phyloP scores from a whole-genome alignment of 2,329 filamentous ascomycete species.

The Xylariaceae sp. region DNA sequence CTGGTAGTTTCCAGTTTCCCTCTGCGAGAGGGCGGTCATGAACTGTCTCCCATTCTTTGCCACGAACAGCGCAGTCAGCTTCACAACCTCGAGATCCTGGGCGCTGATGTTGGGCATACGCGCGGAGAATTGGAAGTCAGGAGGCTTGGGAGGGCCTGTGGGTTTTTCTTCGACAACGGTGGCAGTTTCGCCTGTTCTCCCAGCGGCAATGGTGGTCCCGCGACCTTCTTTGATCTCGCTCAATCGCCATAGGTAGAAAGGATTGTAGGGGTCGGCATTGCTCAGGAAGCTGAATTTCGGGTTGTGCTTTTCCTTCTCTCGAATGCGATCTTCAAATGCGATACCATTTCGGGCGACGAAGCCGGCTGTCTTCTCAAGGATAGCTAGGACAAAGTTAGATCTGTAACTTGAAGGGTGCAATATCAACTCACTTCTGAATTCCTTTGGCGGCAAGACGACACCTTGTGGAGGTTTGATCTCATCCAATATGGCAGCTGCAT shows the following conservation, averaged over 20 bases:
- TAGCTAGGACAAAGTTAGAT: conserved; percentile 24
- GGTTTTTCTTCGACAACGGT: conserved; percentile 65
- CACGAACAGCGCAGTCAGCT: conserved; percentile 85
- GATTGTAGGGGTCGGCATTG: conserved; percentile 77
- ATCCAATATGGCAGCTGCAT: conserved; percentile 58
- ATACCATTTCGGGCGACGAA: conserved; percentile 75
- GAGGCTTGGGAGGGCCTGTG: conserved; percentile 80
- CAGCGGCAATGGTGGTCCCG: conserved; percentile 76
- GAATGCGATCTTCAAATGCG: conserved; percentile 79
- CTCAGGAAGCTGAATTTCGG: conserved; percentile 91
- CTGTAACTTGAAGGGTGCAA: conserved; percentile 41
- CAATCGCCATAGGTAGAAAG: conserved; percentile 90
- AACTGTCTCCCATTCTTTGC: conserved; percentile 91
- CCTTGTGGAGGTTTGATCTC: conserved; percentile 78
- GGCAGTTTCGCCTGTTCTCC: conserved; percentile 66
- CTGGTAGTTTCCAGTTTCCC: conserved; percentile 87
- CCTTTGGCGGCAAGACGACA: conserved; percentile 85
- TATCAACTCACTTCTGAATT: conserved; percentile 65
- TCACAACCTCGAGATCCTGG: conserved; percentile 77
- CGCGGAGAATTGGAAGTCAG: conserved; percentile 89
- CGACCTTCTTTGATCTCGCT: conserved; percentile 83
- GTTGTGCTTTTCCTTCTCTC: conserved; percentile 80
- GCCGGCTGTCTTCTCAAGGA: conserved; percentile 93
- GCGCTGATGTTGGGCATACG: conserved; percentile 97
- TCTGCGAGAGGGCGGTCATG: conserved; percentile 85